Evolutionary conservation across 768 basidiomycete species (phyloP).

Genomic region (Panaeolus papilionaceus): DNA sequence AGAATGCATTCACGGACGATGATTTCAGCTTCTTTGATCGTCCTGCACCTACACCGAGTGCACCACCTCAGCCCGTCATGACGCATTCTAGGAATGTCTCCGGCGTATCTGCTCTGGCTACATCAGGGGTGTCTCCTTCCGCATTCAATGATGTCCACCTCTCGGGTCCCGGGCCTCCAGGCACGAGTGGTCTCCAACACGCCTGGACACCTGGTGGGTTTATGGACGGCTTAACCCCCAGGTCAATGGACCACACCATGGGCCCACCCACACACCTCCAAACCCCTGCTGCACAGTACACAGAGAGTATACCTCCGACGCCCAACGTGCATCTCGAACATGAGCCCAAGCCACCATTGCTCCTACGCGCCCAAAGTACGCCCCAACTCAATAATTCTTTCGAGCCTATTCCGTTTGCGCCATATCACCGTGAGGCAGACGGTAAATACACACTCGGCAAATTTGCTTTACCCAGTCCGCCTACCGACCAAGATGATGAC

Average conservation of each 20-base stretch:
- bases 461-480: slow-evolving; percentile 71
- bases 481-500: slow-evolving; percentile 52
- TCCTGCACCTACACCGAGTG: slow-evolving; percentile 35
- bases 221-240: slow-evolving; percentile 38
- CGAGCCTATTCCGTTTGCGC: slow-evolving; percentile 78
- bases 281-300: slow-evolving; percentile 58
- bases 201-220: slow-evolving; percentile 34
- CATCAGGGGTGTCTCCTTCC: slow-evolving; percentile 21
- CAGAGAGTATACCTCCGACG: slow-evolving; percentile 54
- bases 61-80: slow-evolving; percentile 11
- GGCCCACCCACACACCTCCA: slow-evolving; percentile 46
- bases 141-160: slow-evolving; percentile 18
- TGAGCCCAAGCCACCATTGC: slow-evolving; percentile 31
- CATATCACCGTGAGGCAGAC: slow-evolving; percentile 66
- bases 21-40: slow-evolving; percentile 90
- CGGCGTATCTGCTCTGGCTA: slow-evolving; percentile 1
- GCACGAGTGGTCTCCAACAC: slow-evolving; percentile 21
- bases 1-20: slow-evolving; percentile 80
- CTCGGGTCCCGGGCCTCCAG: slow-evolving; percentile 17
- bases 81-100: slow-evolving; percentile 11
- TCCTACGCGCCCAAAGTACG: slow-evolving; percentile 25
- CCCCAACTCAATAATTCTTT: slow-evolving; percentile 45
- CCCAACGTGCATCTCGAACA: slow-evolving; percentile 57
- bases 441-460: slow-evolving; percentile 80
- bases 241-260: slow-evolving; percentile 31